A percentile compares a stretch with the other conserved stretches of the same genome.
Evolutionary conservation across 495 filamentous ascomycete genomes (phyloP).

Genomic region (Tuber aestivum): DNA sequence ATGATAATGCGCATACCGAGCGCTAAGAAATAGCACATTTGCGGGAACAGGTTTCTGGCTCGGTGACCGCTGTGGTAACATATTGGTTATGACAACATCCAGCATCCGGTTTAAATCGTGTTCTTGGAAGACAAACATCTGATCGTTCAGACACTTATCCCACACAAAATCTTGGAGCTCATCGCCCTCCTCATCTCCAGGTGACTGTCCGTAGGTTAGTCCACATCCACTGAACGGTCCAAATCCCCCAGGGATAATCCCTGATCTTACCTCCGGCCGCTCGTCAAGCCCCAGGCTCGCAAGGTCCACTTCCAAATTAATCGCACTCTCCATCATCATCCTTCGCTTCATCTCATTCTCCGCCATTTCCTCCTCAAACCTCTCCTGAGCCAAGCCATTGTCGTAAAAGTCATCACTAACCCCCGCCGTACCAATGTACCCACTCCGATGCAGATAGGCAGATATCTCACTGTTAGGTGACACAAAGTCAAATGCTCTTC

Average conservation of each 20-base stretch:
- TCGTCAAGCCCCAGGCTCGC: slow-evolving; percentile 95
- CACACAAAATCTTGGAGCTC: slow-evolving; percentile 96
- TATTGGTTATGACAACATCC: slow-evolving; percentile 94
- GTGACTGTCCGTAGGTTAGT: slow-evolving; percentile 51
- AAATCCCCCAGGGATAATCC: slow-evolving; percentile 12
- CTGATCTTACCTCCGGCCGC: slow-evolving; percentile 69
- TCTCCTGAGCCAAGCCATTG: slow-evolving; percentile 81
- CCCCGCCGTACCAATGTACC: slow-evolving; percentile 71
- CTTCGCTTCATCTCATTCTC: slow-evolving; percentile 92
- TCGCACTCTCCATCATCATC: slow-evolving; percentile 99
- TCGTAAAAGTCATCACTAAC: slow-evolving; percentile 95
- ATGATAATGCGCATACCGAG: slow-evolving; percentile 95
- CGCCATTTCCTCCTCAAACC: slow-evolving; percentile 93
- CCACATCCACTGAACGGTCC: slow-evolving; percentile 12
- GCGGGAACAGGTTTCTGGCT: slow-evolving; percentile 96
- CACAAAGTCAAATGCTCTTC: slow-evolving; percentile 95
- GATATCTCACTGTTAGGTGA: slow-evolving; percentile 93
- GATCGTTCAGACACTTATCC: slow-evolving; percentile 89
- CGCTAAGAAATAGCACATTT: slow-evolving; percentile 92
- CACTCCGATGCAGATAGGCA: slow-evolving; percentile 85
- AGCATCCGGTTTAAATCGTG: slow-evolving; percentile 81
- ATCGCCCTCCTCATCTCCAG: slow-evolving; percentile 72
- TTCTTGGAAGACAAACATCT: slow-evolving; percentile 99
- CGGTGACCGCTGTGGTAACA: slow-evolving; percentile 91
- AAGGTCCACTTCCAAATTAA: slow-evolving; percentile 93